These are phyloP conservation scores for Starmerella tilneyi DNA, from an alignment of 805 yeast species.

Conservation along the genomic window DNA sequence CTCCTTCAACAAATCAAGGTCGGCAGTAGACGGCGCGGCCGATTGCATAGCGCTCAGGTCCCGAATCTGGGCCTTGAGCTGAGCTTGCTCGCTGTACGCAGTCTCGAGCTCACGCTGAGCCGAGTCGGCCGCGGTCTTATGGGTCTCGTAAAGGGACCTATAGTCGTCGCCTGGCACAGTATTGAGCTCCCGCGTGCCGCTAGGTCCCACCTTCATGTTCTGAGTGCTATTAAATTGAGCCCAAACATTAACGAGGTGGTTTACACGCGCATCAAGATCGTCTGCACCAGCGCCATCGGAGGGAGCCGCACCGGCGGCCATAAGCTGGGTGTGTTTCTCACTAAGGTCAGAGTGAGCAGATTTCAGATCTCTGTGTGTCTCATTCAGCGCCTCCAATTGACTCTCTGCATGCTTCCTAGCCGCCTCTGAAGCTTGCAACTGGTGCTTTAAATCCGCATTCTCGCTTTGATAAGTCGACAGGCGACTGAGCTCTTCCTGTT, in stretches of 20 bases:
- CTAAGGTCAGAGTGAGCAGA: constrained; percentile 23
- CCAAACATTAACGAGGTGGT: constrained; percentile 18
- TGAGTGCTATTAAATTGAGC: constrained; percentile 6
- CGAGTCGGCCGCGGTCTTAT: constrained; percentile 27
- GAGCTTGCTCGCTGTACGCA: constrained; percentile 23
- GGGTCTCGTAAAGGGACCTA: constrained; percentile 25
- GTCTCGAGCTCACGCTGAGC: constrained; percentile 30
- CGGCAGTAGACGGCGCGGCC: constrained; percentile 22
- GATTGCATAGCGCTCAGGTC: constrained; percentile 22
- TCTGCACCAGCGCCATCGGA: constrained; percentile 6
- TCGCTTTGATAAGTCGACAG: constrained; percentile 18
- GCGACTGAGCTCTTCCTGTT: constrained; percentile 17
- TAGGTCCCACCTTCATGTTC: constrained; percentile 10
- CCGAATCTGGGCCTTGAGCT: constrained; percentile 25
- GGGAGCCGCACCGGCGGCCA: constrained; percentile 9
- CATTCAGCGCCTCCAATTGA: constrained; percentile 20
- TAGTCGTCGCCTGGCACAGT: constrained; percentile 11
- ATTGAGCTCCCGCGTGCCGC: constrained; percentile 5
- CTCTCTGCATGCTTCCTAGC: constrained; percentile 19
- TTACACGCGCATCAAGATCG: constrained; percentile 15
- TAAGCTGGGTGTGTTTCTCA: constrained; percentile 15
- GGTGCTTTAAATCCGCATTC: constrained; percentile 21
- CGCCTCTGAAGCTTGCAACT: constrained; percentile 18
- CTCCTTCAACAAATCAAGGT: constrained; percentile 21
- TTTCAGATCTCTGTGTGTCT: constrained; percentile 15